Conservation (phyloP, 1,139 yeast species). For the Magnusiomyces tetraspermus region DNA sequence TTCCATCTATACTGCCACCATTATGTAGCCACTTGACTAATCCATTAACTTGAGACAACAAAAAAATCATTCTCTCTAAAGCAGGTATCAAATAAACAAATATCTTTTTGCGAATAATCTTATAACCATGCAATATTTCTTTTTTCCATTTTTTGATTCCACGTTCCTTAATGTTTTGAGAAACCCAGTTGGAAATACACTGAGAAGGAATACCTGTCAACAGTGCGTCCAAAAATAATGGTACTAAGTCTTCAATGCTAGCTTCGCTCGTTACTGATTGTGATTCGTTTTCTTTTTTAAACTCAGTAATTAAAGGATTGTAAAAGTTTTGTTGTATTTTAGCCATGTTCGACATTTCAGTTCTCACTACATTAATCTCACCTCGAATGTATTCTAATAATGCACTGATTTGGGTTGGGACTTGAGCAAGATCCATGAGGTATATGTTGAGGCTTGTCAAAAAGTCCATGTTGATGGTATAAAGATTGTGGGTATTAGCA, state of each 20-base stretch:
- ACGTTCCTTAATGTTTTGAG: conserved; percentile 52
- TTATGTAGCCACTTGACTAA: conserved; percentile 36
- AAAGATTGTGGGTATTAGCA: conserved; percentile 2
- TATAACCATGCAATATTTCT: conserved; percentile 44
- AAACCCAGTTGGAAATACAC: conserved; percentile 42
- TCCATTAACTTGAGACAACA: conserved; percentile 43
- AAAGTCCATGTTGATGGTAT: conserved; percentile 11
- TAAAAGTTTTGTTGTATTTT: conserved; percentile 35
- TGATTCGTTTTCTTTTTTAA: conserved; percentile 20
- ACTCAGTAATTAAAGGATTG: conserved; percentile 23
- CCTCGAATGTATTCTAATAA: conserved; percentile 35
- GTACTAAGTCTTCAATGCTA: conserved; percentile 16
- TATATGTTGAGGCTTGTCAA: conserved; percentile 22
- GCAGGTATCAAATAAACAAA: conserved; percentile 48
- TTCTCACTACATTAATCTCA: conserved; percentile 33
- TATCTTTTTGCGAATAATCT: conserved; percentile 38
- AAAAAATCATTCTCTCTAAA: conserved; percentile 46
- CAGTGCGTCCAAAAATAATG: conserved; percentile 40
- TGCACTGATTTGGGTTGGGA: conserved; percentile 28
- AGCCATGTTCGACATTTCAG: conserved; percentile 38
- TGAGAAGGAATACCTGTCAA: conserved; percentile 50
- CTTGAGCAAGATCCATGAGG: conserved; percentile 27
- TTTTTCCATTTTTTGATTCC: conserved; percentile 54
- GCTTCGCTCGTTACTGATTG: not conserved
- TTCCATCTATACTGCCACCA: conserved; percentile 14